phyloP scores from a whole-genome alignment of 371 early-diverging fungal genomes.

The Syncephalis fuscata region DNA sequence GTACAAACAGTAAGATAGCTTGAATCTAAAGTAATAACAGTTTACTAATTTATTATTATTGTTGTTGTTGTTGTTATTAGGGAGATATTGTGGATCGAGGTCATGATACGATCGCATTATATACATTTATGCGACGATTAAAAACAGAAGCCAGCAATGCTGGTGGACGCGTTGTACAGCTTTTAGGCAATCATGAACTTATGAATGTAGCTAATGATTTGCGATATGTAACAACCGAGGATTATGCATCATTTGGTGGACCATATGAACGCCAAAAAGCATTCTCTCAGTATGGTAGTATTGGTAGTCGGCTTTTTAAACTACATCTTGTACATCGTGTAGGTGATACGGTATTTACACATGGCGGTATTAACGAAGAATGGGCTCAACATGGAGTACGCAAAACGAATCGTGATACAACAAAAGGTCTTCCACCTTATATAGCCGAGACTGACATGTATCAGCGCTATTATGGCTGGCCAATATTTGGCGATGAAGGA shows the following conservation, averaged over 20 bases:
- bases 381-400: slow-evolving; percentile 28
- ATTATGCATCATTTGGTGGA: slow-evolving; percentile 45
- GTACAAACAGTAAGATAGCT: slow-evolving; percentile 26
- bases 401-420: slow-evolving; percentile 21
- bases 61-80: too few species aligned
- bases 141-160: slow-evolving; percentile 26
- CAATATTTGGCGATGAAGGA: slow-evolving; percentile 21
- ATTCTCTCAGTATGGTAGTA: slow-evolving; percentile 41
- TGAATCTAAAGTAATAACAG: neutral
- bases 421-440: neutral
- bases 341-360: slow-evolving; percentile 44
- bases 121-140: slow-evolving; percentile 34
- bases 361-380: slow-evolving; percentile 45
- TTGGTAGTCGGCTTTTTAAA: slow-evolving; percentile 33
- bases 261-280: slow-evolving; percentile 23
- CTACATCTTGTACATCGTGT: slow-evolving; percentile 41
- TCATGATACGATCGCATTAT: slow-evolving; percentile 46
- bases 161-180: slow-evolving; percentile 19
- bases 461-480: neutral
- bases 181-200: slow-evolving; percentile 55
- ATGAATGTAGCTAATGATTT: slow-evolving; percentile 56
- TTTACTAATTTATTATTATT: neutral
- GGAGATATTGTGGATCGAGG: slow-evolving; percentile 65
- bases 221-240: slow-evolving; percentile 51
- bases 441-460: neutral